Evolutionary conservation across 2,329 filamentous ascomycete species (phyloP), one percentile per base, ranked within the genome.

Genomic region (Reticulascus tulasneorum): DNA sequence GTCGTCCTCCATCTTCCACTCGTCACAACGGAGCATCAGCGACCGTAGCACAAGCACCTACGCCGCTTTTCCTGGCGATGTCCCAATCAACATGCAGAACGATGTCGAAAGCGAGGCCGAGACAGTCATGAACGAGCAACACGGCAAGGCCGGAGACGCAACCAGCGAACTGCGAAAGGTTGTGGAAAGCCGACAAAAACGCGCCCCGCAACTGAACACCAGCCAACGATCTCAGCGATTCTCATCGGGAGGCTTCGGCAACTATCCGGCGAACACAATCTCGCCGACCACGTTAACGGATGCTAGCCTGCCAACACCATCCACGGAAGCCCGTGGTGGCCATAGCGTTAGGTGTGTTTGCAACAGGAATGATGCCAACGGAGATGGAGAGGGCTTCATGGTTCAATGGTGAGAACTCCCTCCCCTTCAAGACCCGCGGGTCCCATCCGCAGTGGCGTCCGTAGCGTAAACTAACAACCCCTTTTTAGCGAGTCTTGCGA

Each of bases 111-210:
- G 77, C 49, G 78, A 82, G 40, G 67, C 72, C 1, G 77, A 82
- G 54, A 79, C 74, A 7, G 62, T 77, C 3, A 58, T 76, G 55
- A 67, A 76, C 35, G 69, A 75, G 20, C 44, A 58, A 11, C 49
- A 54, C 21, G 52, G 59, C 27, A 59, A 63, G 30, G 59, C 64
- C 3, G 73, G 77, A 9, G 76, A 82, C 52, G 79, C 79, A 3
- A 65, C 73, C 7, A 77, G 71, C 48, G 79, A 81, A 52, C 60
- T 83, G 29, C 69, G 72, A 15, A 81, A 75, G 50, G 62, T 82
- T 20, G 65, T 75, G 18, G 69, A 78, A 47, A 66, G 62, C 35
- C 65, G 75, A 11, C 67, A 70, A 39, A 69, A 66, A 47, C 59
- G 63, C 30, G 53, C 55, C 6, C 34, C 42, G 2, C 45, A 53